These are phyloP conservation scores for Tetracladium marchalianum DNA, from an alignment of 495 filamentous ascomycete species.

Conservation along the genomic window DNA sequence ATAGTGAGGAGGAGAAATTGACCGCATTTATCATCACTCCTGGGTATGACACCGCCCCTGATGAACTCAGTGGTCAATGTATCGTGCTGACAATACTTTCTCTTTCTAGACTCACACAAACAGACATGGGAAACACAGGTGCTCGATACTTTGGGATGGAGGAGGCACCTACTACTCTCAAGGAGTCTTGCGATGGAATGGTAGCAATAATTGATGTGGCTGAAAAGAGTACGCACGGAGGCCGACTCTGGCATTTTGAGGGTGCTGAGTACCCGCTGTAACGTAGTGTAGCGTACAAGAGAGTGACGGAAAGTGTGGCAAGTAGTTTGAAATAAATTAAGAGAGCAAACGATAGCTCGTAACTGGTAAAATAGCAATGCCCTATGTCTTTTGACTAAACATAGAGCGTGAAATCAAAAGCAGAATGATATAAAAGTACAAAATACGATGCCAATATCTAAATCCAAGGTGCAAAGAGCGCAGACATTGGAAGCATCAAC, in stretches of 20 bases:
- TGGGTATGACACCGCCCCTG: slow-evolving; percentile 5
- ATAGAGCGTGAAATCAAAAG: no score
- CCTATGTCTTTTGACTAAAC: no score
- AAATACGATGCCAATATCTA: no score
- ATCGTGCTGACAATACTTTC: not conserved
- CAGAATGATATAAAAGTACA: no score
- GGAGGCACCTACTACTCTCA: slow-evolving; percentile 23
- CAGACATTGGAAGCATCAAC: no score
- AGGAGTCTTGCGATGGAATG: slow-evolving; percentile 27
- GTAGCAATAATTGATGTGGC: slow-evolving; percentile 27
- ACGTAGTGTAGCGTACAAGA: no score
- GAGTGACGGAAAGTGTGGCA: no score
- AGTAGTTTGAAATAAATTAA: no score
- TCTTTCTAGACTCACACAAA: slow-evolving; percentile 29
- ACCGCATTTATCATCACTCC: slow-evolving; percentile 26
- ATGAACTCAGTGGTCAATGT: not conserved
- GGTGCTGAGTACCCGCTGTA: not conserved
- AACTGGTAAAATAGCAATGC: no score
- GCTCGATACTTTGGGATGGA: slow-evolving; percentile 27
- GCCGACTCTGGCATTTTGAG: slow-evolving; percentile 22
- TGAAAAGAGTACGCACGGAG: slow-evolving; percentile 29
- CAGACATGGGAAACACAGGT: slow-evolving; percentile 34
- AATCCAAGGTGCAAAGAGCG: no score
- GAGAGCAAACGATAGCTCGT: no score
- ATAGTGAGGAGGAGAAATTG: slow-evolving; percentile 28